Base-by-base conservation (phyloP, 106 monocot species). In the Chionographis japonica region DNA sequence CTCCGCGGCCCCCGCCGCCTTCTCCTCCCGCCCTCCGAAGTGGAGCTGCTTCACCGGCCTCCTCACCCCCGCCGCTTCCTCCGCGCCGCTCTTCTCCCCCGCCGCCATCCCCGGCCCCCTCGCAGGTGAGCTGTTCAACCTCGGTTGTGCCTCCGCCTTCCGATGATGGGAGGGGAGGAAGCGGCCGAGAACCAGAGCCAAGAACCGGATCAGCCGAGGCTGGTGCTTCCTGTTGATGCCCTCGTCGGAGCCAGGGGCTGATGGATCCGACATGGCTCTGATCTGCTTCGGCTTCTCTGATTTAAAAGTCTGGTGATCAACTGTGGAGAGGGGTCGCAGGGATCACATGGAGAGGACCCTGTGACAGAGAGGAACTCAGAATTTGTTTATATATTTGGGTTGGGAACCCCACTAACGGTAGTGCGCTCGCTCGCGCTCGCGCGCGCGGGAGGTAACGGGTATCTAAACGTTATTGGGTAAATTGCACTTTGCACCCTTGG, bases 11-110 rank as follows among this genome's bases (percentile, higher is more conserved):
- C 85, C 92, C 56, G 62, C 75, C 43, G 6, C 64, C 75, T 80
- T 85, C 80, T 88, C 78, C 20, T 74, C 72, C 73, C 57, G 65
- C 55, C 67, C 61, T 2, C 85, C 88, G 37, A 92, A 92, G 59
- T 76, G 83, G 4, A 92, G 75, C 77, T 68, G 79, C 81, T 88
- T 92, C 76, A 88, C 92, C 8, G 85, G 42, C 65, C 68, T 88
- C 68, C 68, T 75, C 66, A 81, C 62, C 9, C 52, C 15, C 41
- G 17, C 46, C 36, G 1, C 52, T 2, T 46, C 69, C 40, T 39
- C 63, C 14, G 42, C 63, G 2, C 10, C 54, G n/a, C 55, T 61
- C 38, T 54, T 18, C 6, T 4, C 67, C 11, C 37, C 18, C 6
- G 10, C 50, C 3, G 52, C 6, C 6, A 4, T 13, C 56, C 7